Conservation (phyloP, 305 asterid species). For the Rubia occidens region DNA sequence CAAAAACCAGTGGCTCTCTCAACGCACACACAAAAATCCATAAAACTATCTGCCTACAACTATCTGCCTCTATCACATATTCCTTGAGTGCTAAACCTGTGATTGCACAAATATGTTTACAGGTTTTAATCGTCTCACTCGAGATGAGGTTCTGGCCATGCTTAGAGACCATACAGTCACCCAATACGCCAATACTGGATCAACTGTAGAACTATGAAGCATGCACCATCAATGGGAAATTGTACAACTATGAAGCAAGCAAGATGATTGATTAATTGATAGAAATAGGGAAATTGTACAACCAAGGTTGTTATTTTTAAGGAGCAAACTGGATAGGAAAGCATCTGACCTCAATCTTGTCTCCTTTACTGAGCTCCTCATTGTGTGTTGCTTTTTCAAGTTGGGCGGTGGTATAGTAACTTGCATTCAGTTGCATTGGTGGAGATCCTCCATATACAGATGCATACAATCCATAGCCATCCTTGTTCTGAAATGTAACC, state of each 20-base stretch:
- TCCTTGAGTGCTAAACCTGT: neutral
- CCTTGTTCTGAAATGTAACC: constrained; percentile 64
- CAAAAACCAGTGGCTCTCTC: constrained; percentile 11
- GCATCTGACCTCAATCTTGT: constrained; percentile 62
- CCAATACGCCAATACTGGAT: too few relatives aligned
- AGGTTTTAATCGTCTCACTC: too few relatives aligned
- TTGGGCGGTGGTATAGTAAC: constrained; percentile 77
- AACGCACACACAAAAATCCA: neutral
- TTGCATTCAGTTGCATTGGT: constrained; percentile 88
- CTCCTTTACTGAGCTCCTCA: constrained; percentile 63
- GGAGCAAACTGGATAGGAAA: too few relatives aligned
- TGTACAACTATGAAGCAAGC: too few relatives aligned
- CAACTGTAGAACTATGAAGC: too few relatives aligned
- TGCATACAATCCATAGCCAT: constrained; percentile 70
- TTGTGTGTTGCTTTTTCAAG: constrained; percentile 73
- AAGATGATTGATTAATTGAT: too few relatives aligned
- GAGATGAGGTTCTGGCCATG: too few relatives aligned
- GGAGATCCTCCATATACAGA: constrained; percentile 63
- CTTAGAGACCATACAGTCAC: too few relatives aligned
- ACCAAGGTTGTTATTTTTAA: too few relatives aligned
- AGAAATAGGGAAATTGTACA: too few relatives aligned
- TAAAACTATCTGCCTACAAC: neutral
- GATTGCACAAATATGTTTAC: neutral
- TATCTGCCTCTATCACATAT: neutral
- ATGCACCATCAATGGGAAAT: too few relatives aligned